Base-by-base conservation (phyloP, 495 filamentous ascomycete species). In the Hapsidospora chrysogenum region DNA sequence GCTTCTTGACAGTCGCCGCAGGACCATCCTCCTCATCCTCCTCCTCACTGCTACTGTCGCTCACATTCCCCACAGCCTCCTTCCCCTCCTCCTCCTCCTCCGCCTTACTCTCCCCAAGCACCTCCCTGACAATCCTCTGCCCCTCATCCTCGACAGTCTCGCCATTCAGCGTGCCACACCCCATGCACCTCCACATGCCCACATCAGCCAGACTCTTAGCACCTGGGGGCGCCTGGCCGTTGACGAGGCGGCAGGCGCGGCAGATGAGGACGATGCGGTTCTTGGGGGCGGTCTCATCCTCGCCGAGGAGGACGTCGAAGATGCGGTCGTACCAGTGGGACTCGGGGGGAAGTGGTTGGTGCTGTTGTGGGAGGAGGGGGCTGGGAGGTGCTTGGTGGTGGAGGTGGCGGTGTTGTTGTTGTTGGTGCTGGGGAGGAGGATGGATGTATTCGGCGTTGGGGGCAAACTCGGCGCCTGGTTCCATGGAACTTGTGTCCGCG, bases 161-260 rank as follows among this genome's bases (percentile, higher is more conserved):
- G 2, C 87, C 86, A 51, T 97, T 97, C 65, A 68, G 70, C n/a
- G 72, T 62, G 1, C 79, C 76, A 47, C 89, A 99, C 29, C 71
- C 74, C 39, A 74, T 78, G 58, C 89, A 99, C 35, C 77, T 74
- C 89, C 89, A 99, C 43, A 63, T 68, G 8, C 87, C 89, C 1
- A 99, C 52, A 29, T 94, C 87, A 11, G 80, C 71, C 11, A 85
- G 57, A 0, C 62, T 72, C 47, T 73, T 78, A 2, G 78, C 72
- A 2, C 92, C 89, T 0, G 89, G 89, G 9, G 89, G 87, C 2
- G 92, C 89, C 48, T 94, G 87, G 3, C 89, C 89, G 49, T 99
- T 99, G 21, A 99, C 87, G 8, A 95, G 68, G 17, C 83, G 66
- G 49, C 89, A 99, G 15, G 68, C 60, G 15, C 50, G 41, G 58